Percentiles rank a stretch among this genome's conserved stretches.
Evolutionary conservation across 352 stramenopile species (phyloP).

Genomic region (Nothophytophthora sp.): DNA sequence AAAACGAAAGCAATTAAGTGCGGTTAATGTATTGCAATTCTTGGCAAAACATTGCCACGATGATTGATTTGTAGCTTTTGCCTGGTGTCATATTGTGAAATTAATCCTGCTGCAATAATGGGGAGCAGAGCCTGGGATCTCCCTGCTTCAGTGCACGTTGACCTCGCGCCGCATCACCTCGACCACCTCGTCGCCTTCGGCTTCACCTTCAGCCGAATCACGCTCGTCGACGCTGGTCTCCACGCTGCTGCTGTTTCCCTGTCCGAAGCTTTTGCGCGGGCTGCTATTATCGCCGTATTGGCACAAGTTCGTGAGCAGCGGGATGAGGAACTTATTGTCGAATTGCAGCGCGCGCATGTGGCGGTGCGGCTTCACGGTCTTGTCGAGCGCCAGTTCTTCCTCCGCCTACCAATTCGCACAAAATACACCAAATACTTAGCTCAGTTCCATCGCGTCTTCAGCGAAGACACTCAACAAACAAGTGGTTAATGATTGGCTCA

Average conservation of each 20-base stretch:
- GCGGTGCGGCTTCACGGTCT: constrained; percentile 77
- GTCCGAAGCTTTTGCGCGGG: constrained; percentile 37
- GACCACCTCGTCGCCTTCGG: constrained; percentile 70
- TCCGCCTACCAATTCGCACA: constrained; percentile 42
- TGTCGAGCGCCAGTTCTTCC: constrained; percentile 74
- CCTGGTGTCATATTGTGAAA: no score
- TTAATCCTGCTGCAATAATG: no score
- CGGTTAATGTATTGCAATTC: no score
- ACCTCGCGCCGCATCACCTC: constrained; percentile 72
- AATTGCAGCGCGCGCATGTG: constrained; percentile 85
- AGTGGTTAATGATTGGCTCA: constrained; percentile 33
- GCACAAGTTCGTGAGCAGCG: constrained; percentile 76
- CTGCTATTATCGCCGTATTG: constrained; percentile 40
- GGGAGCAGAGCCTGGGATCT: no score
- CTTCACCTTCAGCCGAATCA: constrained; percentile 28
- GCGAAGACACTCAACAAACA: neutral
- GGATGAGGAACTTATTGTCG: constrained; percentile 88
- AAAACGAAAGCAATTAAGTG: no score
- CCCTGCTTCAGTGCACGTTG: constrained; percentile 42
- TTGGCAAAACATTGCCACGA: no score
- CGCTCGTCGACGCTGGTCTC: constrained; percentile 35
- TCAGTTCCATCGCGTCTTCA: constrained; percentile 1
- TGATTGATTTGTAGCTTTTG: no score
- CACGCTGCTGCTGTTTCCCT: constrained; percentile 44
- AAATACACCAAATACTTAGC: constrained; percentile 14